phyloP scores from a whole-genome alignment of 176 grass and related monocot species.

The Ensete ventricosum region DNA sequence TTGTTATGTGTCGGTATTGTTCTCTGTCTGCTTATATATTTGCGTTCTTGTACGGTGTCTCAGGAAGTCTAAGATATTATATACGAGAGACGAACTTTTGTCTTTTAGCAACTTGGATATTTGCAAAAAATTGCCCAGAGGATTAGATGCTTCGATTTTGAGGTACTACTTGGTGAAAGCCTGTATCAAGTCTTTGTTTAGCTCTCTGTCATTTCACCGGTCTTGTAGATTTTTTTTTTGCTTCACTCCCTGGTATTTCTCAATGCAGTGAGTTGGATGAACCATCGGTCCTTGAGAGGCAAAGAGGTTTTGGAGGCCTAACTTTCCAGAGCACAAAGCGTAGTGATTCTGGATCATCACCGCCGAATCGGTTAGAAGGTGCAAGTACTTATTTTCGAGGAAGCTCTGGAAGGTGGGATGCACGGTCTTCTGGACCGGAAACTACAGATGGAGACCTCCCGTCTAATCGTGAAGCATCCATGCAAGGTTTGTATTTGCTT shows the following conservation, averaged over 20 bases:
- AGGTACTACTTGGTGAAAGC: constrained; percentile 28
- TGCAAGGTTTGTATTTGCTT: constrained; percentile 37
- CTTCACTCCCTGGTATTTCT: constrained; percentile 7
- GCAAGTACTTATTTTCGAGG: constrained; percentile 43
- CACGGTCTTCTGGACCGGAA: constrained; percentile 50
- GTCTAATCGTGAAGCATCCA: constrained; percentile 33
- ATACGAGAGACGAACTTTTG: constrained; percentile 72
- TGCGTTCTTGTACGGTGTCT: constrained; percentile 3
- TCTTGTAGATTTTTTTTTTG: not conserved
- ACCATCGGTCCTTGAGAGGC: constrained; percentile 32
- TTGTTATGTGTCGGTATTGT: not conserved
- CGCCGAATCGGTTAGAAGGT: constrained; percentile 28
- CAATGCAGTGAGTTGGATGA: constrained; percentile 52
- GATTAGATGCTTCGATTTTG: constrained; percentile 45
- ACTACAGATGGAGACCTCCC: constrained; percentile 47
- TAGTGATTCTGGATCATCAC: constrained; percentile 30
- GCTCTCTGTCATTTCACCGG: not conserved
- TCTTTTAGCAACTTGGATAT: constrained; percentile 40
- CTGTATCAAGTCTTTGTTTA: not conserved
- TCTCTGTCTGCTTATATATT: not conserved
- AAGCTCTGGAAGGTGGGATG: constrained; percentile 60
- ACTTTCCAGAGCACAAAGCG: constrained; percentile 18
- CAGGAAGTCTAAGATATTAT: constrained; percentile 38
- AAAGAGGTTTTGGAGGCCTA: constrained; percentile 14
- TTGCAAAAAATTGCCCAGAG: constrained; percentile 65